A percentile compares a stretch with the other conserved stretches of the same genome.
Conservation (phyloP, 768 basidiomycete genomes). For the Lentinula aciculospora region DNA sequence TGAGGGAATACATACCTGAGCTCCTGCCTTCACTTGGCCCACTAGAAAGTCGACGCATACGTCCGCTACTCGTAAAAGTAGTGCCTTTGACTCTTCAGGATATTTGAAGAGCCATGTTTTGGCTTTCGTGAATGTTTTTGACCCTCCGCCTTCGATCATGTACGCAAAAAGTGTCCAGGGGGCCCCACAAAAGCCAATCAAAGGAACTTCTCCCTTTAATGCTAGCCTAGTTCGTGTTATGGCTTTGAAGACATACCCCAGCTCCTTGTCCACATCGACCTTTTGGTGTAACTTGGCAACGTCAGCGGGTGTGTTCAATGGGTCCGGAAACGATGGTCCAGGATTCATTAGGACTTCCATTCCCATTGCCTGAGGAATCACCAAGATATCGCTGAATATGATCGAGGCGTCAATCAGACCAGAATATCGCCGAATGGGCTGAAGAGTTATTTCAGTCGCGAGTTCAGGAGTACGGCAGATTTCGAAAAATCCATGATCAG, state of each 20-base stretch:
- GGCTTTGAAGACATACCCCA: conserved; percentile 91
- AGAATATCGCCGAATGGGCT: conserved; percentile 85
- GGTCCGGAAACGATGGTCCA: conserved; percentile 83
- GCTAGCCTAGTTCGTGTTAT: conserved; percentile 79
- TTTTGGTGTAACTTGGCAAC: conserved; percentile 49
- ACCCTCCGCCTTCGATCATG: conserved; percentile 96
- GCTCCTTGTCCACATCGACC: conserved; percentile 78
- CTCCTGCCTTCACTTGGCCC: conserved; percentile 91
- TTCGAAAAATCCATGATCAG: conserved; percentile 90
- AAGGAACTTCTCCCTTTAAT: conserved; percentile 83
- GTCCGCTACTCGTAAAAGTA: conserved; percentile 77
- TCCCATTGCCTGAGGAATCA: conserved; percentile 96
- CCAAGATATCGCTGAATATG: conserved; percentile 98
- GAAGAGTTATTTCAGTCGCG: conserved; percentile 85
- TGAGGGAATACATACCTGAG: conserved; percentile 62
- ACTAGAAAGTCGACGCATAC: conserved; percentile 88
- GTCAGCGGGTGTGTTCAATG: conserved; percentile 75
- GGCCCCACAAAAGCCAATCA: conserved; percentile 96
- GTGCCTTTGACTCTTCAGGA: conserved; percentile 74
- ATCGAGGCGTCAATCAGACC: conserved; percentile 92
- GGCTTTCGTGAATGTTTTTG: conserved; percentile 83
- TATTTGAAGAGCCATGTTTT: conserved; percentile 95
- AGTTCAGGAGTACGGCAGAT: conserved; percentile 89
- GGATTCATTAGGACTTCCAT: conserved; percentile 95
- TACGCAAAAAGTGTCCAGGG: conserved; percentile 99